Base-by-base conservation (phyloP, 495 filamentous ascomycete species). In the Penicillium samsonianum region DNA sequence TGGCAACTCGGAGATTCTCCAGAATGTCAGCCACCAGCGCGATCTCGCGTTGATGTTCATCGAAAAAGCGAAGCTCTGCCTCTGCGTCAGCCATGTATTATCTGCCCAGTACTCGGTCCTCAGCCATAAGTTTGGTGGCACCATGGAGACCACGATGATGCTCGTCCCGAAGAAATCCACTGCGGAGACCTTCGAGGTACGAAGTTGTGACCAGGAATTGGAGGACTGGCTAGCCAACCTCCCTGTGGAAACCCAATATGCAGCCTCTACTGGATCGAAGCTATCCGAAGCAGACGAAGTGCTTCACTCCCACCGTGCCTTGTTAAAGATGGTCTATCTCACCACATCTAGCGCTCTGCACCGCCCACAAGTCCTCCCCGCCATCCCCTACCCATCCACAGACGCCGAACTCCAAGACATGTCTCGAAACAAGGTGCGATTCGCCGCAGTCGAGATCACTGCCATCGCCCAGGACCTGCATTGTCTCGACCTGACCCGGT, bases 281-380 rank as follows among this genome's bases (percentile, higher is more conserved):
- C 57, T 77, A 9, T 65, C 72, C 41, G 82, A 87, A 56, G 73
- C 77, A 28, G 73, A 82, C 41, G 77, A 80, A 50, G 78, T 80
- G 19, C 62, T 96, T 31, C 85, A 87, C 26, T 81, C 94, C 6
- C 88, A 94, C 61, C 82, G 88, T 37, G 86, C 85, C 44, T 77
- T 96, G 20, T 76, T 96, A 30, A 90, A 94, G 68, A 92, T 96
- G 89, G 84, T 93, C 23, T 94, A 93, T 67, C 87, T 88, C 67
- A 91, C 90, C 8, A 92, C 91, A 8, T 80, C 93, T 37, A 92
- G 89, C 50, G 91, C 91, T 8, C 82, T 96, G 28, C 91, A 96
- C 69, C 82, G 91, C 35, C 91, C 91, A 16, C 90, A 93, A 56
- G 91, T 95, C 38, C 82, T 95, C 28, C 89, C 90, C 1, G 86